A percentile compares a stretch with the other conserved stretches of the same genome.
Conservation (phyloP, 2,329 filamentous ascomycete genomes). For the Dendryphion nanum region DNA sequence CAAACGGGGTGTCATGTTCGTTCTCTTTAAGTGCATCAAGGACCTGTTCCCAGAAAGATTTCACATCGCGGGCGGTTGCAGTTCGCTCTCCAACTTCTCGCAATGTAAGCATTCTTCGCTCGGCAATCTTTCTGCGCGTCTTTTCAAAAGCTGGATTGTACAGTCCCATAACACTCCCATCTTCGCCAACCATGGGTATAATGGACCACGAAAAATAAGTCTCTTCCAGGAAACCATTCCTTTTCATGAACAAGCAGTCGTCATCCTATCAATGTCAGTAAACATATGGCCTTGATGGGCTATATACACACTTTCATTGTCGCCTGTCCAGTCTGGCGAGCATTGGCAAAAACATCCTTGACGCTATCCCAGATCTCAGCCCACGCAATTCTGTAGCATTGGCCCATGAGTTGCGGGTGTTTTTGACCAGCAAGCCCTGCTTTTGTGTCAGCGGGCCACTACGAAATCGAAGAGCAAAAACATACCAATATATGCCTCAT, state of each 20-base stretch:
- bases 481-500: conserved; percentile 61
- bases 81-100: conserved; percentile 76
- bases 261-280: too few relatives aligned
- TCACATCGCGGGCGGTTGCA: conserved; percentile 68
- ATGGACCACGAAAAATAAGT: conserved; percentile 82
- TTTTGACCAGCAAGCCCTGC: conserved; percentile 68
- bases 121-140: conserved; percentile 73
- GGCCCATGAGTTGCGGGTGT: conserved; percentile 74
- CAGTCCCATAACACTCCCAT: conserved; percentile 71
- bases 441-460: conserved; percentile 6
- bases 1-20: conserved; percentile 73
- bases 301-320: conserved; percentile 62
- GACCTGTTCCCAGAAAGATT: conserved; percentile 71
- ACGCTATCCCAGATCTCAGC: conserved; percentile 72
- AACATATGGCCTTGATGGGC: conserved; percentile 1
- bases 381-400: conserved; percentile 68
- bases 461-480: background rate
- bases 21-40: conserved; percentile 70
- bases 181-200: conserved; percentile 71
- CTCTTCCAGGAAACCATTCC: conserved; percentile 71
- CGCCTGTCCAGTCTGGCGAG: conserved; percentile 68
- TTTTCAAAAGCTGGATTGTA: conserved; percentile 84
- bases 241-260: conserved; percentile 69
- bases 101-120: conserved; percentile 75
- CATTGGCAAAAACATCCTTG: conserved; percentile 65